These are phyloP conservation scores for Cercospora citrullina DNA, from an alignment of 2,329 filamentous ascomycete genomes.

Conservation along the genomic window DNA sequence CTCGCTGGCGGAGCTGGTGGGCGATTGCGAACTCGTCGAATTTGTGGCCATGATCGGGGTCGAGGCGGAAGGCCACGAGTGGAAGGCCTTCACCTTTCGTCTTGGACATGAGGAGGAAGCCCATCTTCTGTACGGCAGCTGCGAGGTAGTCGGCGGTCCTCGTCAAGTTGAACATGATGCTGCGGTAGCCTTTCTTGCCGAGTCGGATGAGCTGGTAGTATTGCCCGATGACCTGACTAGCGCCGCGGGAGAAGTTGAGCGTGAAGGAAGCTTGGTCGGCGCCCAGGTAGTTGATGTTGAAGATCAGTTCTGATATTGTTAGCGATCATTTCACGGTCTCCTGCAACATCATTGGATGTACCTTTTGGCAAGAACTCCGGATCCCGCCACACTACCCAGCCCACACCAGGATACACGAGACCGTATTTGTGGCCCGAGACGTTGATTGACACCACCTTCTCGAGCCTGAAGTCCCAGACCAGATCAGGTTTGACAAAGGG, in stretches of 20 bases:
- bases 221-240: conserved; percentile 91
- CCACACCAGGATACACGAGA: conserved; percentile 82
- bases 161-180: conserved; percentile 93
- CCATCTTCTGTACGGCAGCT: conserved; percentile 68
- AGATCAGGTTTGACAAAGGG: conserved; percentile 84
- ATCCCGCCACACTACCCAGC: conserved; percentile 88
- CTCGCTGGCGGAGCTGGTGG: conserved; percentile 79
- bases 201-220: conserved; percentile 97
- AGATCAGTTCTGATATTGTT: conserved; percentile 69
- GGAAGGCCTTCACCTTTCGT: conserved; percentile 75
- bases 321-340: neutral
- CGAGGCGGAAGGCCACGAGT: conserved; percentile 83
- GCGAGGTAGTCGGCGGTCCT: conserved; percentile 86
- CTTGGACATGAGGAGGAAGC: conserved; percentile 87
- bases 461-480: conserved; percentile 87
- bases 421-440: conserved; percentile 89
- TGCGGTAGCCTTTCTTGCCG: conserved; percentile 85
- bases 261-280: conserved; percentile 95
- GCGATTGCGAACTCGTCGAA: conserved; percentile 62
- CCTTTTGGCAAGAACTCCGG: conserved; percentile 76
- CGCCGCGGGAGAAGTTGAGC: conserved; percentile 95
- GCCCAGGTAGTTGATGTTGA: conserved; percentile 99
- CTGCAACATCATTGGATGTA: conserved; percentile 12
- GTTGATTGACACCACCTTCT: conserved; percentile 90
- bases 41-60: conserved; percentile 55